Evolutionary conservation across 345 rosid species (phyloP).

Genomic region (Hirschfeldia incana): DNA sequence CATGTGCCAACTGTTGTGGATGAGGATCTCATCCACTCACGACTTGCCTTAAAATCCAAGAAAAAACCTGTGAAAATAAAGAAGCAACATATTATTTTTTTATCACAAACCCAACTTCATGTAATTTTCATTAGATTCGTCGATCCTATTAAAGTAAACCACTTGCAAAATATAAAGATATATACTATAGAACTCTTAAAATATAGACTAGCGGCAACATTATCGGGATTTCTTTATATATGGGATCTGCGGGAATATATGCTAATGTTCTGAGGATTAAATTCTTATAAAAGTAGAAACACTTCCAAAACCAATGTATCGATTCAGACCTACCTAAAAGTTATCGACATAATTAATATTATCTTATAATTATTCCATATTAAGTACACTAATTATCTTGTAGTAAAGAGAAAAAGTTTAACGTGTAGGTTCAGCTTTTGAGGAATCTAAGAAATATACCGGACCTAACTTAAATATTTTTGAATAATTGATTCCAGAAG

Average conservation of each 20-base stretch:
- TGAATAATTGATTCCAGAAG: background rate
- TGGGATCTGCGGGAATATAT: slow-evolving; percentile 30
- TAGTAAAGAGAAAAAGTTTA: background rate
- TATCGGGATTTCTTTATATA: background rate
- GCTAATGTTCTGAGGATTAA: slow-evolving; percentile 21
- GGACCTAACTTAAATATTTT: slow-evolving; percentile 12
- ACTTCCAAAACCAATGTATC: slow-evolving; percentile 18
- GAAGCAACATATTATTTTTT: background rate
- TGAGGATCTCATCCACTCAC: slow-evolving; percentile 10
- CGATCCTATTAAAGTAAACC: background rate
- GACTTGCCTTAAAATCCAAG: background rate
- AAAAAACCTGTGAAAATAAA: background rate
- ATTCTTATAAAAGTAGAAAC: background rate
- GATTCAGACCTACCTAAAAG: slow-evolving; percentile 31
- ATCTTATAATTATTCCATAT: background rate
- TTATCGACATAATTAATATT: slow-evolving; percentile 23
- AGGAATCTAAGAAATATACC: slow-evolving; percentile 24
- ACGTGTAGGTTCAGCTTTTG: slow-evolving; percentile 17
- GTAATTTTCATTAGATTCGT: slow-evolving; percentile 14
- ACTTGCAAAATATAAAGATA: background rate
- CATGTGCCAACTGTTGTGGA: slow-evolving; percentile 22
- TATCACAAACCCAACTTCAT: background rate
- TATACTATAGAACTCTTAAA: background rate
- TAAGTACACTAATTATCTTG: background rate
- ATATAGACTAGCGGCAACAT: slow-evolving; percentile 17